These are phyloP conservation scores for Amaranthus tricolor DNA, from an alignment of 179 eudicot species.

Conservation along the genomic window DNA sequence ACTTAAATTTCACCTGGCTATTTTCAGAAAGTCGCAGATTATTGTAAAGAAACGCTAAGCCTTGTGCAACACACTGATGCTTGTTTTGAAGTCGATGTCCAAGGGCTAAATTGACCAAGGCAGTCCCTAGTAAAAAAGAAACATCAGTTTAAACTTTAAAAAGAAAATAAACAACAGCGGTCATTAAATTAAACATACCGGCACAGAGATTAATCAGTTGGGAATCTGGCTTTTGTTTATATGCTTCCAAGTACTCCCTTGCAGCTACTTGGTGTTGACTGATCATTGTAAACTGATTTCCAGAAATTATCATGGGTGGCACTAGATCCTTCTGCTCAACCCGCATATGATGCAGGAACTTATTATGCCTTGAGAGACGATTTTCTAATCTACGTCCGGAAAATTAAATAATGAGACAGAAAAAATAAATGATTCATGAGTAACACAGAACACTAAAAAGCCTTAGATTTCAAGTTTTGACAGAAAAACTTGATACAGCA, in stretches of 20 bases:
- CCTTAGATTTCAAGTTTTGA: not conserved
- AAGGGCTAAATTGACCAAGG: constrained; percentile 72
- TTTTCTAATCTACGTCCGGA: constrained; percentile 36
- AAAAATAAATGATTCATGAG: not conserved
- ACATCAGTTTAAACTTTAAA: not conserved
- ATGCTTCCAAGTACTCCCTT: constrained; percentile 79
- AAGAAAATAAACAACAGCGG: not conserved
- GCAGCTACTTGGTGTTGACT: constrained; percentile 95
- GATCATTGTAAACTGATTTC: constrained; percentile 67
- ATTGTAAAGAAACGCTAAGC: constrained; percentile 70
- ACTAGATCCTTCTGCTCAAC: constrained; percentile 52
- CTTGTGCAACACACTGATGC: constrained; percentile 82
- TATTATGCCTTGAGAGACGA: constrained; percentile 48
- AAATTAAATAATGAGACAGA: constrained; percentile 4
- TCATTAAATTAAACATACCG: constrained; percentile 38
- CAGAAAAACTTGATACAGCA: not conserved
- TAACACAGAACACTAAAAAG: not conserved
- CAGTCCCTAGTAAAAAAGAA: constrained; percentile 43
- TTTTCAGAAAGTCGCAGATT: constrained; percentile 53
- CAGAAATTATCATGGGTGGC: constrained; percentile 72
- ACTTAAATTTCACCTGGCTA: constrained; percentile 51
- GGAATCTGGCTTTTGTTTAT: constrained; percentile 73
- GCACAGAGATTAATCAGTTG: constrained; percentile 84
- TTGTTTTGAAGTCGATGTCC: constrained; percentile 77
- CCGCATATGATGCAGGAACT: constrained; percentile 58